Evolutionary conservation across 2,329 filamentous ascomycete genomes (phyloP).

Genomic region (Apiospora koreana): DNA sequence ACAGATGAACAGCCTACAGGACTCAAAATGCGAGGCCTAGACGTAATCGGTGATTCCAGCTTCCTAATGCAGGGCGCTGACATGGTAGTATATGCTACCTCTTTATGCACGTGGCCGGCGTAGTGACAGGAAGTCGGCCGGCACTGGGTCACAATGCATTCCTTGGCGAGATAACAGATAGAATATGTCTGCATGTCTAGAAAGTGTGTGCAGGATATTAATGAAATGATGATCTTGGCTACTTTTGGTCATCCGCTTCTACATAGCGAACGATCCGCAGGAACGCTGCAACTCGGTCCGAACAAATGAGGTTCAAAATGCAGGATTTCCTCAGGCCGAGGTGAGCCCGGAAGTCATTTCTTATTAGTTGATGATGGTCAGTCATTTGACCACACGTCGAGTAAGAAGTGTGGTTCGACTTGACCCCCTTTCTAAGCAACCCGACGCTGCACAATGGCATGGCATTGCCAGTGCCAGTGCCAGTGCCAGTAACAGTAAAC

Average conservation of each 20-base stretch:
- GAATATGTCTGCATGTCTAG: not conserved
- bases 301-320: not conserved
- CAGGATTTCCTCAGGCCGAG: not conserved
- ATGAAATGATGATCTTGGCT: not conserved
- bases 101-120: not conserved
- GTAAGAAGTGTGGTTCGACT: not conserved
- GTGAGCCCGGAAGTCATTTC: not conserved
- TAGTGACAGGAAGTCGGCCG: not conserved
- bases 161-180: constrained; percentile 1
- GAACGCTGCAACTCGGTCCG: not conserved
- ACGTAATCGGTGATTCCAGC: not conserved
- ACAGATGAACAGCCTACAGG: not conserved
- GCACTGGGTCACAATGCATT: not conserved
- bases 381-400: not conserved
- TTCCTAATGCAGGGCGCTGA: constrained; percentile 5
- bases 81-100: not conserved
- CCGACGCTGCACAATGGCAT: not conserved
- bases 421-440: not conserved
- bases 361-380: not conserved
- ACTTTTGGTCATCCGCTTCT: not conserved
- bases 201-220: not conserved
- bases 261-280: not conserved
- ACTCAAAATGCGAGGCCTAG: not conserved
- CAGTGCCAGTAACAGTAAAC: not conserved
- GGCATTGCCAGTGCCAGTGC: not conserved